Evolutionary conservation across 768 basidiomycete species (phyloP).

Genomic region (Mycena belliarum): DNA sequence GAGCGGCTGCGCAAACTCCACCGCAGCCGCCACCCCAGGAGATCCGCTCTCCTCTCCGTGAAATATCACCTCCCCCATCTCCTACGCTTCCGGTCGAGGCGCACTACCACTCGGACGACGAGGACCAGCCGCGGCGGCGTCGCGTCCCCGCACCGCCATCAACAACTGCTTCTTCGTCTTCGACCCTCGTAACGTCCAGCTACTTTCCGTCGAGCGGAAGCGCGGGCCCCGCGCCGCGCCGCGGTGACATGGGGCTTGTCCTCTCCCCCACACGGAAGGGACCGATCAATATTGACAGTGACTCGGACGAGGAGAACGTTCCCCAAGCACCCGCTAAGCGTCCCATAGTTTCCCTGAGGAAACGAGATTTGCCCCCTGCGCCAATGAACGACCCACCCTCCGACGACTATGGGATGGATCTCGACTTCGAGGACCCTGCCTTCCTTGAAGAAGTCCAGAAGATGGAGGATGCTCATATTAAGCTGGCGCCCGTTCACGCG

Average conservation of each 20-base stretch:
- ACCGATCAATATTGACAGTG: slow-evolving; percentile 30
- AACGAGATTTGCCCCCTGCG: not conserved
- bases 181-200: slow-evolving; percentile 9
- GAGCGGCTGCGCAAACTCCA: slow-evolving; percentile 4
- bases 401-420: slow-evolving; percentile 33
- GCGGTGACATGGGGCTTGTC: slow-evolving; percentile 16
- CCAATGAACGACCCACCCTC: slow-evolving; percentile 16
- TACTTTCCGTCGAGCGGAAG: slow-evolving; percentile 14
- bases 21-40: slow-evolving; percentile 19
- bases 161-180: slow-evolving; percentile 10
- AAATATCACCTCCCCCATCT: slow-evolving; percentile 28
- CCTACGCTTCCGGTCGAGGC: slow-evolving; percentile 20
- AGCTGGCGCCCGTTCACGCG: slow-evolving; percentile 1
- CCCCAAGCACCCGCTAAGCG: not conserved
- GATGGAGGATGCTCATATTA: slow-evolving; percentile 30
- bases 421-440: slow-evolving; percentile 35
- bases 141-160: slow-evolving; percentile 23
- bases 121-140: slow-evolving; percentile 29
- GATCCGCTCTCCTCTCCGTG: slow-evolving; percentile 30
- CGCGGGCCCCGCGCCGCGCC: slow-evolving; percentile 11
- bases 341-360: slow-evolving; percentile 11
- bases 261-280: slow-evolving; percentile 19
- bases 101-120: slow-evolving; percentile 28
- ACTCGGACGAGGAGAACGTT: slow-evolving; percentile 29
- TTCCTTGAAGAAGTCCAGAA: slow-evolving; percentile 42